These are phyloP conservation scores for Scedosporium minutisporum DNA, from an alignment of 2,329 filamentous ascomycete genomes.

Conservation along the genomic window DNA sequence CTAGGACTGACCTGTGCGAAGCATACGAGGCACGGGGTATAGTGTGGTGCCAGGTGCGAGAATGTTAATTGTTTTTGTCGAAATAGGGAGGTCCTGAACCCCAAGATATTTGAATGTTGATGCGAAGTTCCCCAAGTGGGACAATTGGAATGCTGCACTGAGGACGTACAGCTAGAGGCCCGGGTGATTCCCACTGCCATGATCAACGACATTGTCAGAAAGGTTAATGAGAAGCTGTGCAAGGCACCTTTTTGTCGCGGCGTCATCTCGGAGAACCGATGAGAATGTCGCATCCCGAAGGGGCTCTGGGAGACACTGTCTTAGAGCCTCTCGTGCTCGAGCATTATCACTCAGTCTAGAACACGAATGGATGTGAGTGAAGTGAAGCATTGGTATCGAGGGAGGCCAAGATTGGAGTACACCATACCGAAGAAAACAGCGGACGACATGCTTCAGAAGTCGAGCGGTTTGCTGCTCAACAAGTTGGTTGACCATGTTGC, in stretches of 20 bases:
- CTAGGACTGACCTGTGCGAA: too few species aligned
- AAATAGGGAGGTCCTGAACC: too few species aligned
- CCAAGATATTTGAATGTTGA: too few species aligned
- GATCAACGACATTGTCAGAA: slow-evolving; percentile 69
- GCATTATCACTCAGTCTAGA: slow-evolving; percentile 86
- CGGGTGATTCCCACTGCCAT: slow-evolving; percentile 18
- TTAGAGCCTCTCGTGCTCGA: slow-evolving; percentile 83
- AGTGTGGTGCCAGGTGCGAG: too few species aligned
- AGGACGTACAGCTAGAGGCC: background rate
- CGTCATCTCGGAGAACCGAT: slow-evolving; percentile 90
- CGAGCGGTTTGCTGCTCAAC: slow-evolving; percentile 96
- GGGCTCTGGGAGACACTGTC: slow-evolving; percentile 95
- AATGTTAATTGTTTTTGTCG: too few species aligned
- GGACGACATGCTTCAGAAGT: slow-evolving; percentile 91
- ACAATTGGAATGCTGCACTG: too few species aligned
- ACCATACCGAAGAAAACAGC: slow-evolving; percentile 84
- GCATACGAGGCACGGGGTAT: too few species aligned
- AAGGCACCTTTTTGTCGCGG: slow-evolving; percentile 92
- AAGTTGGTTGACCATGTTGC: slow-evolving; percentile 96
- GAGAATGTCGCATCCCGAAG: slow-evolving; percentile 97
- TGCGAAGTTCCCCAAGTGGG: too few species aligned
- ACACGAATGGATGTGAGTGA: background rate
- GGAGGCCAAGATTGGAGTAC: background rate
- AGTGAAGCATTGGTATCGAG: background rate
- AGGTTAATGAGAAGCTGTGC: slow-evolving; percentile 96